Percentiles rank a stretch among this genome's conserved stretches.
Conservation (phyloP, 768 basidiomycete species). For the Mycena rebaudengoi region DNA sequence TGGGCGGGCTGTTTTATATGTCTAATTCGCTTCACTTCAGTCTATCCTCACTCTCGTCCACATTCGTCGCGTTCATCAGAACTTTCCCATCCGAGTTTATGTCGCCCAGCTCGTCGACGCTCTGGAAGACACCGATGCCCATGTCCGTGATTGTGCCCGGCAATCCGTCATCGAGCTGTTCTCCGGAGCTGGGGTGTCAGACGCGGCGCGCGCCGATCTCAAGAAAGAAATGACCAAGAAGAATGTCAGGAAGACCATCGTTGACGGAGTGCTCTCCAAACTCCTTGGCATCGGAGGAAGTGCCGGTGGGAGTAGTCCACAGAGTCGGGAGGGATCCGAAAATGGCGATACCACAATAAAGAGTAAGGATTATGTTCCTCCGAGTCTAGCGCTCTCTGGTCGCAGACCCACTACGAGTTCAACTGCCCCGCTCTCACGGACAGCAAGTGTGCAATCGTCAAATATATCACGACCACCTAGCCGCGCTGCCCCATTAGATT, state of each 20-base stretch:
- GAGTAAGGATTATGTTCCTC: constrained; percentile 75
- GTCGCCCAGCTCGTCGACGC: constrained; percentile 81
- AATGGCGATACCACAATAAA: constrained; percentile 55
- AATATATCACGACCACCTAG: constrained; percentile 66
- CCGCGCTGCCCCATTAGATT: constrained; percentile 60
- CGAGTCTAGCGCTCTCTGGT: constrained; percentile 70
- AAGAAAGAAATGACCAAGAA: constrained; percentile 92
- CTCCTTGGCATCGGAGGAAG: constrained; percentile 57
- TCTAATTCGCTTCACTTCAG: constrained; percentile 37
- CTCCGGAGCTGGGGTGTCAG: constrained; percentile 81
- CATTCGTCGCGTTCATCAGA: constrained; percentile 73
- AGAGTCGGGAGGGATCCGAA: constrained; percentile 68
- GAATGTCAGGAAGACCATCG: constrained; percentile 86
- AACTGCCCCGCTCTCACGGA: constrained; percentile 47
- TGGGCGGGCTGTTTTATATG: neutral
- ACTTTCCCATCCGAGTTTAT: constrained; percentile 85
- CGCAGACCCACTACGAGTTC: constrained; percentile 58
- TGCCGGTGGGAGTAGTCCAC: constrained; percentile 50
- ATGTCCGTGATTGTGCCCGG: constrained; percentile 88
- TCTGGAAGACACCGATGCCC: constrained; percentile 90
- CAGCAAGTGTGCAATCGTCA: constrained; percentile 51
- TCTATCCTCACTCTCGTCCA: constrained; percentile 75
- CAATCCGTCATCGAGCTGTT: constrained; percentile 86
- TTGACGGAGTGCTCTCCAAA: constrained; percentile 79
- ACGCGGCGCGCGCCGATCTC: constrained; percentile 89